phyloP scores from a whole-genome alignment of 129 eudicot genomes.

The Arctium minus region DNA sequence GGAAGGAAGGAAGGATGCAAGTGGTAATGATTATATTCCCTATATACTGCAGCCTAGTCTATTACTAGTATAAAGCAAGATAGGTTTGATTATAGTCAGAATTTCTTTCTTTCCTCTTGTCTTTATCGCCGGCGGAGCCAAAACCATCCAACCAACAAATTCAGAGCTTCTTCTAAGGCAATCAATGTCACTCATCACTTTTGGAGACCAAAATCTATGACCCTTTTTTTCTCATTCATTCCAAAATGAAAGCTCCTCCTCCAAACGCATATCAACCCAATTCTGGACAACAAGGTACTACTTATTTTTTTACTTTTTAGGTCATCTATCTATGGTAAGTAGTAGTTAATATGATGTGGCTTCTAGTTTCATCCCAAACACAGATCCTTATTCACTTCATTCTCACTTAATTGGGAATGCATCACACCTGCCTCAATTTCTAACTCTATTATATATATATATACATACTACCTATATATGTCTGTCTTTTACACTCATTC shows the following conservation, averaged over 20 bases:
- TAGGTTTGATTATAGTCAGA: constrained; percentile 33
- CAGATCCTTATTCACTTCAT: not conserved
- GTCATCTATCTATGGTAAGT: not conserved
- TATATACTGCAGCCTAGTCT: not conserved
- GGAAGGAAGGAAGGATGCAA: not conserved
- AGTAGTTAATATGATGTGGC: not conserved
- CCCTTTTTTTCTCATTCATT: not conserved
- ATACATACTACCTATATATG: no score
- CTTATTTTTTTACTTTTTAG: not conserved
- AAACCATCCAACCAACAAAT: not conserved
- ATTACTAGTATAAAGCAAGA: constrained; percentile 26
- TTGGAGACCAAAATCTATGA: not conserved
- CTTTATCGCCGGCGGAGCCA: constrained; percentile 25
- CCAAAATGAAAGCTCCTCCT: constrained; percentile 72
- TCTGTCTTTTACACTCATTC: no score
- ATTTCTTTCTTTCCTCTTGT: constrained; percentile 31
- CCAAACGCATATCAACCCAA: constrained; percentile 51
- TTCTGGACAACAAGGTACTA: constrained; percentile 61
- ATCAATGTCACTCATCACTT: constrained; percentile 1
- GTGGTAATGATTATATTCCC: not conserved
- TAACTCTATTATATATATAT: no score
- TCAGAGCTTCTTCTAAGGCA: not conserved
- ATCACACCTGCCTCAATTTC: no score
- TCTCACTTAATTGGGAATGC: no score
- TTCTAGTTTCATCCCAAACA: not conserved